phyloP scores from a whole-genome alignment of 1,284 basidiomycete genomes.

The Nidula niveotomentosa region DNA sequence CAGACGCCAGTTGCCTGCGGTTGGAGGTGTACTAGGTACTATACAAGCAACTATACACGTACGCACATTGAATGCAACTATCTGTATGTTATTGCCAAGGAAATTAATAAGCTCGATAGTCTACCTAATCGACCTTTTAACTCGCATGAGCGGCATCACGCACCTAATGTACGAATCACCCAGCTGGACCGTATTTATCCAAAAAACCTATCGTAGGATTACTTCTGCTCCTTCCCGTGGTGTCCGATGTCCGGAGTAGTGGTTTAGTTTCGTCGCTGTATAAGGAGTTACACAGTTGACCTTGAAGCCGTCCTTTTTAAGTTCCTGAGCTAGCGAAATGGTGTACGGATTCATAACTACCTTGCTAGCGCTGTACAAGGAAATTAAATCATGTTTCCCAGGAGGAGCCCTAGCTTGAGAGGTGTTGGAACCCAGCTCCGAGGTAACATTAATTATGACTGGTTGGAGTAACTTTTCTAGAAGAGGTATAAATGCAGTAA shows the following conservation, averaged over 20 bases:
- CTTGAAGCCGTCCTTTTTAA: constrained; percentile 62
- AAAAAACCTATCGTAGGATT: constrained; percentile 36
- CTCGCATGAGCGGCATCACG: neutral
- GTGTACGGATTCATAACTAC: constrained; percentile 89
- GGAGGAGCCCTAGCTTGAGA: constrained; percentile 12
- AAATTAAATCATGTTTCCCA: constrained; percentile 13
- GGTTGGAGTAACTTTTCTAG: constrained; percentile 20
- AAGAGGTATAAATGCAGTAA: constrained; percentile 26
- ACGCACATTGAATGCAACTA: too few relatives aligned
- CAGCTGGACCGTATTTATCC: constrained; percentile 35
- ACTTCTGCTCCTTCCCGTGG: constrained; percentile 30
- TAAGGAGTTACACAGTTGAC: constrained; percentile 64
- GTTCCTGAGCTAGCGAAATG: constrained; percentile 82
- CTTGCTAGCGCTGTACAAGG: constrained; percentile 60
- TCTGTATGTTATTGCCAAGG: neutral
- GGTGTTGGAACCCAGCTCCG: constrained; percentile 57
- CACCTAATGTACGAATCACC: constrained; percentile 10
- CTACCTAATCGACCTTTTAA: neutral
- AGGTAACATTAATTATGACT: constrained; percentile 28
- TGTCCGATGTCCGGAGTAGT: constrained; percentile 34
- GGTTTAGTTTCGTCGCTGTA: constrained; percentile 41
- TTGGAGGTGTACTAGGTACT: too few relatives aligned
- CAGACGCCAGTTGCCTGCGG: too few relatives aligned
- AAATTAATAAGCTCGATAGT: neutral
- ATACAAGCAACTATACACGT: too few relatives aligned